phyloP scores from a whole-genome alignment of 352 stramenopile genomes.

The Hyphochytrium catenoides region DNA sequence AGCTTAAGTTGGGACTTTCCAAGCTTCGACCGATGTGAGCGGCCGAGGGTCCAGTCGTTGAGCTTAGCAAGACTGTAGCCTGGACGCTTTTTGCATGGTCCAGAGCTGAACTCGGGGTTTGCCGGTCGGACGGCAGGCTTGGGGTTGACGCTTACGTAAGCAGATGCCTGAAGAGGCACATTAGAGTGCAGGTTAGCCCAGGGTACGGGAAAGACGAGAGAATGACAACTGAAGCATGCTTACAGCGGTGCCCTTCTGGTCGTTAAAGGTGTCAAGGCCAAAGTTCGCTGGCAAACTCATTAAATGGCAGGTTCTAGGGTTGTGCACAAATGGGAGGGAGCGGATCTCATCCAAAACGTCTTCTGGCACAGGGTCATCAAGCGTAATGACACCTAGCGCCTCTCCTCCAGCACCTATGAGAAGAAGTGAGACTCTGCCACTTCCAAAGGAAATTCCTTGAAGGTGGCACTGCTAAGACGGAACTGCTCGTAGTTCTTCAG shows the following conservation, averaged over 20 bases:
- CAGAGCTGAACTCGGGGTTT: constrained; percentile 88
- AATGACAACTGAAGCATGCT: background rate
- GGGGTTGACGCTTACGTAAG: constrained; percentile 23
- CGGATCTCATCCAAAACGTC: constrained; percentile 54
- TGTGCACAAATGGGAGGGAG: no score
- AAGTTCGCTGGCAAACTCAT: no score
- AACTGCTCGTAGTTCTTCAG: no score
- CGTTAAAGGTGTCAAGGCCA: constrained; percentile 11
- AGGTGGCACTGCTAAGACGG: no score
- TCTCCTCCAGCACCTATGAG: no score
- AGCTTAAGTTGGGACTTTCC: constrained; percentile 86
- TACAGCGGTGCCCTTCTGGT: constrained; percentile 4
- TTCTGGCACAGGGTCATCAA: constrained; percentile 64
- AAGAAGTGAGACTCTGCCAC: no score
- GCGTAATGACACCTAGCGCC: constrained; percentile 59
- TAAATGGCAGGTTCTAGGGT: no score
- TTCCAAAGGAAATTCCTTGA: no score
- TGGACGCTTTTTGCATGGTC: constrained; percentile 95
- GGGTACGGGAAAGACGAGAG: background rate
- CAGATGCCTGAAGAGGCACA: no score
- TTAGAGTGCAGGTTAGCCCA: constrained; percentile 2
- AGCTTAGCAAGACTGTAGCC: constrained; percentile 75
- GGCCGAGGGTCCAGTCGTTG: constrained; percentile 60
- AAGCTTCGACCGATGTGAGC: constrained; percentile 89
- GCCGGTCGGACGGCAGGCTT: constrained; percentile 32